Evolutionary conservation across 1,139 yeast genomes (phyloP), one percentile per base, ranked within the genome.

Genomic region (Meyerozyma elateridarum): DNA sequence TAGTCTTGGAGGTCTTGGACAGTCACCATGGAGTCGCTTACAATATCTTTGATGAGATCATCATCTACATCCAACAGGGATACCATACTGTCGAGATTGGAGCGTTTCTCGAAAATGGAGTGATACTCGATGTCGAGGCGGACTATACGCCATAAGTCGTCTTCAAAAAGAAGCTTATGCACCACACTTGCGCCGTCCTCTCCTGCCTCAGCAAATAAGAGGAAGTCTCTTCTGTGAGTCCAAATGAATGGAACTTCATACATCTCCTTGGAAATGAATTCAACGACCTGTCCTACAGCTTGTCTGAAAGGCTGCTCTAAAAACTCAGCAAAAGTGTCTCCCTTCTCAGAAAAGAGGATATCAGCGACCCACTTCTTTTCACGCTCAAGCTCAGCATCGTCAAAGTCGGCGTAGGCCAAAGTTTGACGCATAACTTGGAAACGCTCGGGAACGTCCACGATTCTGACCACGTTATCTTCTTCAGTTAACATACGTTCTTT

Each of bases 181-280:
- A 76, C 79, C 18, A 56, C 59, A 31, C 66, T 64, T 8, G 46
- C 42, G 0, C 73, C 74, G 29, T 73, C 76, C 6, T 74, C 73
- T 30, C 61, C 64, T 19, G 45, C 43, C 46, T 75, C 81, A 8
- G 85, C 73, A 44, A 67, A 66, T 33, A 83, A 64, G 22, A 87
- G 67, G 52, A 84, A 88, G 56, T 91, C 97, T 56, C 94, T 83
- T 54, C 97, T 84, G 51, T 88, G 95, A 22, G 89, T 82, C 85
- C 95, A 89, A 39, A 91, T 88, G 51, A 88, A 85, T n/a, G 98
- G 97, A 4, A 91, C 95, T 53, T 91, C 99, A 41, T 82, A 71
- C 34, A 81, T 70, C 33, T 88, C 95, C 44, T 76, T 79, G 8
- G 88, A 71, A 22, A 91, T 64, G 49, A 88, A 88, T 42, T 76